phyloP scores from a whole-genome alignment of 1,139 yeast genomes.

The Casaregolazyma lundiana region DNA sequence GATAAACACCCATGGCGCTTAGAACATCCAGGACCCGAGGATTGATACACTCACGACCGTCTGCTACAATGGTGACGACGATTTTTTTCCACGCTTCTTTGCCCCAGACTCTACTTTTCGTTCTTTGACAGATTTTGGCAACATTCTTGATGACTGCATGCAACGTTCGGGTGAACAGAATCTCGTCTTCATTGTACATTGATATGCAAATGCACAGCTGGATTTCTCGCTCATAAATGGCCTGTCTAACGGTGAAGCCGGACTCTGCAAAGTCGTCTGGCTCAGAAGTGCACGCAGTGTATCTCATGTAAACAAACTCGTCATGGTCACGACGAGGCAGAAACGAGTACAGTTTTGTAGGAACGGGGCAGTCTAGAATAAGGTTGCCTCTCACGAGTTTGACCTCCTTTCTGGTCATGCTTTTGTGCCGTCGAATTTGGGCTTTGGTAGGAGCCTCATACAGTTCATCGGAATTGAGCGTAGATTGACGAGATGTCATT shows the following conservation, averaged over 20 bases:
- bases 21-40: constrained; percentile 78
- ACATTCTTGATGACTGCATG: constrained; percentile 91
- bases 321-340: constrained; percentile 81
- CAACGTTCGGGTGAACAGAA: constrained; percentile 82
- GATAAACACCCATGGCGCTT: constrained; percentile 93
- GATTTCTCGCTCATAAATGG: constrained; percentile 79
- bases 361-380: constrained; percentile 89
- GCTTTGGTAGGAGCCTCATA: constrained; percentile 43
- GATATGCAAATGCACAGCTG: constrained; percentile 88
- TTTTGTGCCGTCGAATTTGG: constrained; percentile 56
- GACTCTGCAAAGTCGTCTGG: constrained; percentile 76
- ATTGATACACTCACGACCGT: constrained; percentile 84
- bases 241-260: constrained; percentile 82
- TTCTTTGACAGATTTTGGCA: constrained; percentile 77
- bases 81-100: constrained; percentile 93
- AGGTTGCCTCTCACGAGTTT: constrained; percentile 71
- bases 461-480: constrained; percentile 15
- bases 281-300: constrained; percentile 87
- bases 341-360: constrained; percentile 74
- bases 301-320: constrained; percentile 90
- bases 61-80: constrained; percentile 84
- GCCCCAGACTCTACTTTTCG: constrained; percentile 86
- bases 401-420: constrained; percentile 57
- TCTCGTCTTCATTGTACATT: constrained; percentile 94
- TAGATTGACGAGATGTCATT: constrained; percentile 21